phyloP scores from a whole-genome alignment of 2,329 filamentous ascomycete genomes.

The Alternaria longipes region DNA sequence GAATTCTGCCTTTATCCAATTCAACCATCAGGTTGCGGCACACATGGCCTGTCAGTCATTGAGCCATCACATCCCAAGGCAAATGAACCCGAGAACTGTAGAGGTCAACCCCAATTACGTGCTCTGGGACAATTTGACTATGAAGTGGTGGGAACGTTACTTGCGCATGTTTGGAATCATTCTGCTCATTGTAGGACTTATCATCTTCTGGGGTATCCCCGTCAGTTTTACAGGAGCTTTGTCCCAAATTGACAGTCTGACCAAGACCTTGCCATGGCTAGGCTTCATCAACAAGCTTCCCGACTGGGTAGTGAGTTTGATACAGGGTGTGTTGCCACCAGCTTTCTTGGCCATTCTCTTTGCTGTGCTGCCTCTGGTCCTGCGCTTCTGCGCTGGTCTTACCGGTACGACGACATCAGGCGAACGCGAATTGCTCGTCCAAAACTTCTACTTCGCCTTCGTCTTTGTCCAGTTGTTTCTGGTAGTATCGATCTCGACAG shows the following conservation, averaged over 20 bases:
- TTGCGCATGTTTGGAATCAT: conserved; percentile 73
- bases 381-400: conserved; percentile 71
- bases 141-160: conserved; percentile 93
- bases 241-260: conserved; percentile 77
- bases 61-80: conserved; percentile 88
- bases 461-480: conserved; percentile 95
- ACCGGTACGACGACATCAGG: conserved; percentile 86
- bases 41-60: conserved; percentile 97
- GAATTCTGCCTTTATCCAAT: conserved; percentile 98
- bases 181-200: conserved; percentile 73
- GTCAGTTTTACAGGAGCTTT: conserved; percentile 87
- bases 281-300: conserved; percentile 72
- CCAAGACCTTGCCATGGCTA: conserved; percentile 73
- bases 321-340: conserved; percentile 89
- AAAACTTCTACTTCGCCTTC: conserved; percentile 92
- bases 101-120: conserved; percentile 94
- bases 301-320: conserved; percentile 67
- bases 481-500: conserved; percentile 85
- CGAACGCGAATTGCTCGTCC: conserved; percentile 81
- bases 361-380: conserved; percentile 79
- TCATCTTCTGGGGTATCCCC: conserved; percentile 89
- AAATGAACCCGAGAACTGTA: conserved; percentile 92
- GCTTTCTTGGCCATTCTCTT: conserved; percentile 79
- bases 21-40: conserved; percentile 95
- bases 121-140: conserved; percentile 96